Conservation (phyloP, 164 flowering plant genomes). For the Chimonanthus salicifolius region DNA sequence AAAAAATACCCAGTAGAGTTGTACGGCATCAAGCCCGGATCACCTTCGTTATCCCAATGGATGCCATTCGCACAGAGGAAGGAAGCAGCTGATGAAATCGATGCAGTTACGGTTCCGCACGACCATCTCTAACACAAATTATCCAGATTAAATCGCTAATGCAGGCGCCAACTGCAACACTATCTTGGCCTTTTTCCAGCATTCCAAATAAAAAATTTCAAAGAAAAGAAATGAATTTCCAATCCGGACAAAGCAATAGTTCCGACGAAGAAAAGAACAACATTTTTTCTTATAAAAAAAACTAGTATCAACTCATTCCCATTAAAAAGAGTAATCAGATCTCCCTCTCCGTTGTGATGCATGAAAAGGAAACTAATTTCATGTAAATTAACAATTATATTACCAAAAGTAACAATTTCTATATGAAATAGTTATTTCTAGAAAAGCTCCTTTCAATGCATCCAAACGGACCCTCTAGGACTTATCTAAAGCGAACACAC, state of each 20-base stretch:
- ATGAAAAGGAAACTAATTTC: too few relatives aligned
- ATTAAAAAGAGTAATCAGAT: too few relatives aligned
- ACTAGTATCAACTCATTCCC: too few relatives aligned
- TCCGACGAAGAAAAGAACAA: not conserved
- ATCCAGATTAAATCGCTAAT: slow-evolving; percentile 29
- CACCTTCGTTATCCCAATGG: slow-evolving; percentile 48
- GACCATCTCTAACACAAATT: slow-evolving; percentile 35
- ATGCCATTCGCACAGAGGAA: slow-evolving; percentile 75
- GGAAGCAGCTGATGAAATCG: slow-evolving; percentile 32
- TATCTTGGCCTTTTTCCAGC: slow-evolving; percentile 20
- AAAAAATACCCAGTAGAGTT: slow-evolving; percentile 1
- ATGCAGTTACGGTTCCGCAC: slow-evolving; percentile 29
- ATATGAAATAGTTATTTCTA: too few relatives aligned
- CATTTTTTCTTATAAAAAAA: too few relatives aligned
- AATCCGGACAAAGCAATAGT: not conserved
- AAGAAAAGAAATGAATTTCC: not conserved
- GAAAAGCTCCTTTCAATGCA: too few relatives aligned
- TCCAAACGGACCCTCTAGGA: too few relatives aligned
- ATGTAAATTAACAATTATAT: too few relatives aligned
- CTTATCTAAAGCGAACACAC: too few relatives aligned
- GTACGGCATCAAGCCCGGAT: slow-evolving; percentile 30
- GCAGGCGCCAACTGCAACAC: slow-evolving; percentile 3
- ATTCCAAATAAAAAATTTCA: not conserved
- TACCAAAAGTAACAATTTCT: too few relatives aligned
- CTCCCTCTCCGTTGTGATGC: too few relatives aligned